Evolutionary conservation across 306 rosid species (phyloP).

Genomic region (Adenanthera pavonina): DNA sequence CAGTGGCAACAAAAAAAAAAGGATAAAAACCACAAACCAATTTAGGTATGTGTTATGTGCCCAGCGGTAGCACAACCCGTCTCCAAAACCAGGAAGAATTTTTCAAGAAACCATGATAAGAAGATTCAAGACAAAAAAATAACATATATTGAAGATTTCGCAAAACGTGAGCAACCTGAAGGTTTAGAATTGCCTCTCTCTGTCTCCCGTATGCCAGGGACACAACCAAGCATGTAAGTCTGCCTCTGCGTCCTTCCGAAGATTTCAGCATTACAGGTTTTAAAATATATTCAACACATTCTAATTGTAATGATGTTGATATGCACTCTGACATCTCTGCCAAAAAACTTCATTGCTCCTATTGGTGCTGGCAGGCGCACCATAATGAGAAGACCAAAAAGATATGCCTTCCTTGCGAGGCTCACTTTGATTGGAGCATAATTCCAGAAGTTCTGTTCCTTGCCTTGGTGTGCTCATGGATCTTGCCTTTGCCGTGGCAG

Average conservation of each 20-base stretch:
- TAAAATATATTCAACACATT: background rate
- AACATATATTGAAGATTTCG: constrained; percentile 29
- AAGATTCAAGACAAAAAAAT: constrained; percentile 16
- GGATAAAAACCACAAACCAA: background rate
- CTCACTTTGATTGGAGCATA: constrained; percentile 41
- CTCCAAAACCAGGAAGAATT: constrained; percentile 40
- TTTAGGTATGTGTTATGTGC: constrained; percentile 32
- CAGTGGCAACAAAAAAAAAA: background rate
- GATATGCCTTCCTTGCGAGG: constrained; percentile 37
- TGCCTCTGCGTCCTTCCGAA: constrained; percentile 14
- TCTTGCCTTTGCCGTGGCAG: constrained; percentile 67
- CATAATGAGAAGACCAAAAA: constrained; percentile 52
- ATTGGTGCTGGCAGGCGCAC: constrained; percentile 38
- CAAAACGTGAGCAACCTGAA: constrained; percentile 22
- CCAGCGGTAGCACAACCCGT: constrained; percentile 20
- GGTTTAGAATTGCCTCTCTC: constrained; percentile 1
- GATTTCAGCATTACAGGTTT: constrained; percentile 19
- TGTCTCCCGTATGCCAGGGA: background rate
- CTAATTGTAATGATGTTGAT: constrained; percentile 15
- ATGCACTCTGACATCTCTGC: constrained; percentile 26
- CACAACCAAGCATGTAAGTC: constrained; percentile 20
- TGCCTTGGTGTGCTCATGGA: constrained; percentile 75
- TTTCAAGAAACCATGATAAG: constrained; percentile 13
- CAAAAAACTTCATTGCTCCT: constrained; percentile 20
- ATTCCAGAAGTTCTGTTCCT: constrained; percentile 52